Evolutionary conservation across 345 rosid species (phyloP), one percentile per base, ranked within the genome.

Genomic region (Euclidium syriacum): DNA sequence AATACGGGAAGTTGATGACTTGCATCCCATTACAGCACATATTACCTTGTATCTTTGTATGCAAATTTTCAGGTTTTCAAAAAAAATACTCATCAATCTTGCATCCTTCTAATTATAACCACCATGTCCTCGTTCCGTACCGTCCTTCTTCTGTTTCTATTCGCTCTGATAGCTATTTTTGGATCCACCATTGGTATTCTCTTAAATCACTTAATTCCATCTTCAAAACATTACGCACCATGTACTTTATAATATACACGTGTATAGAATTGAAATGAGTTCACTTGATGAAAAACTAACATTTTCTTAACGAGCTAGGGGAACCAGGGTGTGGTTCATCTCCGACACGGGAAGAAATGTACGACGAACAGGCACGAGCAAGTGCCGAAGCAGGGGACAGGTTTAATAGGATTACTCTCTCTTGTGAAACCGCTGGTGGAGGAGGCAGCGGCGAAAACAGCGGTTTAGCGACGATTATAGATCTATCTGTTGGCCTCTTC

Each of bases 1-100:
- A 53, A 53, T 54, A 54, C 9, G 12, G 20, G 19, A 22, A 54
- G 32, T 54, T 36, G 44, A 54, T 54, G 59, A 54, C 59, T 54
- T 54, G 59, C 19, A 41, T 4, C 44, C 44, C 44, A 54, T 54
- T 54, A 22, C 19, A 51, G 4, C 38, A 29, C 7, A 17, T 10
- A 3, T 11, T 19, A 11, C 6, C 6, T 6, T 33, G 4, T n/a
- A 4, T 4, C 2, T 34, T 6, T 53, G 1, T n/a, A 17, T 42
- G 32, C 26, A 32, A 52, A 32, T 32, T 30, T 14, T 30, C 39
- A 1, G 24, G 11, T 5, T 29, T 29, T 2, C 1, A 15, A 3
- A 30, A 52, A n/a, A 10, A 52, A 18, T 4, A 52, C 25, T 32
- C 39, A 52, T 30, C 40, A 18, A 7, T n/a, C 33, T n/a, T n/a